A percentile compares a stretch with the other conserved stretches of the same genome.
phyloP scores from a whole-genome alignment of 2,329 filamentous ascomycete genomes.

The Xylaria sp. region DNA sequence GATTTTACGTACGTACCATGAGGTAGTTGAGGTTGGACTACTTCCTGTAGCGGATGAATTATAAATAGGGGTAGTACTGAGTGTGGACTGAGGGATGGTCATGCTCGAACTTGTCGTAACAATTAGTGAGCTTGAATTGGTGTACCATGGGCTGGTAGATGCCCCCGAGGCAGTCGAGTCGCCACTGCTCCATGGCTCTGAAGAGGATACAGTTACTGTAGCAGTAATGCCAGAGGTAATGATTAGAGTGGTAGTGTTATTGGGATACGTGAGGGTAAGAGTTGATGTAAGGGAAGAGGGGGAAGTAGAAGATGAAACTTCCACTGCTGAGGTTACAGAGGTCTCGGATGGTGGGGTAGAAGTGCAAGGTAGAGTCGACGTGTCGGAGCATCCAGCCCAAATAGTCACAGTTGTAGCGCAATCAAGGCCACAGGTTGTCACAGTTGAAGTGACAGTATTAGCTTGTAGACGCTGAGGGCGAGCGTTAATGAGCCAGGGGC shows the following conservation, averaged over 20 bases:
- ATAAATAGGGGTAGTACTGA: slow-evolving; percentile 6
- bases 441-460: slow-evolving; percentile 42
- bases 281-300: slow-evolving; percentile 22
- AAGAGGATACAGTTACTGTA: slow-evolving; percentile 34
- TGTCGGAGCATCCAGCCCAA: slow-evolving; percentile 42
- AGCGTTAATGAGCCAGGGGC: slow-evolving; percentile 42
- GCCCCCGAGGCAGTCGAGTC: slow-evolving; percentile 28
- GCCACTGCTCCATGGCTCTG: slow-evolving; percentile 7
- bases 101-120: slow-evolving; percentile 11
- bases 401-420: slow-evolving; percentile 49
- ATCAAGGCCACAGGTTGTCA: slow-evolving; percentile 45
- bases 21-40: slow-evolving; percentile 11
- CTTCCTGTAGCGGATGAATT: slow-evolving; percentile 18
- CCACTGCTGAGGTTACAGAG: slow-evolving; percentile 35
- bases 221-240: slow-evolving; percentile 38
- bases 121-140: slow-evolving; percentile 31
- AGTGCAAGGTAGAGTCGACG: slow-evolving; percentile 31
- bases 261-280: slow-evolving; percentile 27
- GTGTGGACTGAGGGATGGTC: background rate
- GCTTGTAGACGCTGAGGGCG: slow-evolving; percentile 38
- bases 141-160: slow-evolving; percentile 28
- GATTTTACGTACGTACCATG: slow-evolving; percentile 21
- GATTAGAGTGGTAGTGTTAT: slow-evolving; percentile 38
- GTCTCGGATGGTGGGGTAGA: slow-evolving; percentile 35
- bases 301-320: slow-evolving; percentile 21